Conservation (phyloP, 2,329 filamentous ascomycete species). For the Xylaria sp. region DNA sequence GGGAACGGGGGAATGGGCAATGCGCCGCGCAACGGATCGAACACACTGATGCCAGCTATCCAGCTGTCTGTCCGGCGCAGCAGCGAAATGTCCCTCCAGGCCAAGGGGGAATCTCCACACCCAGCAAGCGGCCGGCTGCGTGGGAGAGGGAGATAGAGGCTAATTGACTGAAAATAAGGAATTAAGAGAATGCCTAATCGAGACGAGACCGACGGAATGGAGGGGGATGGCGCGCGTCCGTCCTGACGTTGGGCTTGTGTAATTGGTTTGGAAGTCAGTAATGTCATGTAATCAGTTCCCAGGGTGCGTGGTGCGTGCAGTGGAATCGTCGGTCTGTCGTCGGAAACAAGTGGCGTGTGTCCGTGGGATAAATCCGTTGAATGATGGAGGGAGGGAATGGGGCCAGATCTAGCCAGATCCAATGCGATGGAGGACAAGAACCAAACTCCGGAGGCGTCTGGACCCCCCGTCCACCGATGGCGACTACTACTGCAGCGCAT, state of each 20-base stretch:
- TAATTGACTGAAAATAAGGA: slow-evolving; percentile 29
- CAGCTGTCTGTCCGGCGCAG: slow-evolving; percentile 11
- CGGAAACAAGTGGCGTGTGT: slow-evolving; percentile 42
- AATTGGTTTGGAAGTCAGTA: slow-evolving; percentile 15
- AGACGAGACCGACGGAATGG: slow-evolving; percentile 33
- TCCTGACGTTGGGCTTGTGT: slow-evolving; percentile 18
- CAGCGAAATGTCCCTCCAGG: slow-evolving; percentile 1
- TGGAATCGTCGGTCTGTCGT: slow-evolving; percentile 35
- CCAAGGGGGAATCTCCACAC: slow-evolving; percentile 7
- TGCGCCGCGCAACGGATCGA: slow-evolving; percentile 9
- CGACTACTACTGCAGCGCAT: neutral
- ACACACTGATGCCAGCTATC: slow-evolving; percentile 3
- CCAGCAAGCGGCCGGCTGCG: slow-evolving; percentile 7
- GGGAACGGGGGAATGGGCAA: neutral
- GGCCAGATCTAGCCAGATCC: slow-evolving; percentile 35
- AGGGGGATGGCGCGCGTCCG: slow-evolving; percentile 16
- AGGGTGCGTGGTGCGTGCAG: neutral
- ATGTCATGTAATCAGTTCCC: slow-evolving; percentile 20
- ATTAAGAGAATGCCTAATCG: slow-evolving; percentile 45
- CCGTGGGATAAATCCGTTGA: slow-evolving; percentile 39
- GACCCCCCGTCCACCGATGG: neutral
- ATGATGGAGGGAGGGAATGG: slow-evolving; percentile 25
- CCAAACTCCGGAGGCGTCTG: slow-evolving; percentile 30
- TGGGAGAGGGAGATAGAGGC: slow-evolving; percentile 21
- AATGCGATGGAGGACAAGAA: slow-evolving; percentile 14